These are phyloP conservation scores for Aphanomyces astaci DNA, from an alignment of 352 stramenopile genomes.

Conservation along the genomic window DNA sequence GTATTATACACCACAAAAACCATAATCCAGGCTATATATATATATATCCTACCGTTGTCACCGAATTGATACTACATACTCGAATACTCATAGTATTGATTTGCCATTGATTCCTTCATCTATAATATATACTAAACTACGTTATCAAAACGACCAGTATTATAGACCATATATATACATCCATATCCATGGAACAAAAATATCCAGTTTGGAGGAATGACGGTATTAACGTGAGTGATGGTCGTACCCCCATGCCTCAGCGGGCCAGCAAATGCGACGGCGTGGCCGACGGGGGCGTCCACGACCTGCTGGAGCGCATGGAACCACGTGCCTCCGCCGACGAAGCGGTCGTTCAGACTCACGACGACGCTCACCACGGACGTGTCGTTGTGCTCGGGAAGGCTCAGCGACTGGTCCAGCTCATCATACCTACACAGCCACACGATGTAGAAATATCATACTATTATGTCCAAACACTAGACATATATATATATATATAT, in stretches of 20 bases:
- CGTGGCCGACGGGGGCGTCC: conserved; percentile 24
- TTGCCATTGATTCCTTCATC: too few species aligned
- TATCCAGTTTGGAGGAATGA: too few species aligned
- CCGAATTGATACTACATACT: too few species aligned
- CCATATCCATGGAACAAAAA: too few species aligned
- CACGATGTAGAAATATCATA: not conserved
- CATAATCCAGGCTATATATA: too few species aligned
- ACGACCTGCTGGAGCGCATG: conserved; percentile 25
- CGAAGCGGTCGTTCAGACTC: conserved; percentile 28
- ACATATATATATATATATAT: too few species aligned
- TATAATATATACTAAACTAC: too few species aligned
- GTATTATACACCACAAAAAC: too few species aligned
- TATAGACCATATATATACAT: too few species aligned
- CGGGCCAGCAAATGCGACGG: conserved; percentile 27
- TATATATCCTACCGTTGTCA: too few species aligned
- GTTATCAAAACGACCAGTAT: too few species aligned
- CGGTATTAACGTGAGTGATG: not conserved
- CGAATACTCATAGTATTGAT: too few species aligned
- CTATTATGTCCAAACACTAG: not conserved
- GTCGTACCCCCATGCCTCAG: conserved; percentile 17
- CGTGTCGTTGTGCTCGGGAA: conserved; percentile 53
- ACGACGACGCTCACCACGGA: conserved; percentile 25
- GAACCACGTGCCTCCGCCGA: conserved; percentile 31
- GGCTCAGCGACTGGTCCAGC: conserved; percentile 22
- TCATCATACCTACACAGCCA: conserved; percentile 23